A percentile compares a stretch with the other conserved stretches of the same genome.
Evolutionary conservation across 2,329 filamentous ascomycete genomes (phyloP).

Genomic region (Ophiostoma perfectum): DNA sequence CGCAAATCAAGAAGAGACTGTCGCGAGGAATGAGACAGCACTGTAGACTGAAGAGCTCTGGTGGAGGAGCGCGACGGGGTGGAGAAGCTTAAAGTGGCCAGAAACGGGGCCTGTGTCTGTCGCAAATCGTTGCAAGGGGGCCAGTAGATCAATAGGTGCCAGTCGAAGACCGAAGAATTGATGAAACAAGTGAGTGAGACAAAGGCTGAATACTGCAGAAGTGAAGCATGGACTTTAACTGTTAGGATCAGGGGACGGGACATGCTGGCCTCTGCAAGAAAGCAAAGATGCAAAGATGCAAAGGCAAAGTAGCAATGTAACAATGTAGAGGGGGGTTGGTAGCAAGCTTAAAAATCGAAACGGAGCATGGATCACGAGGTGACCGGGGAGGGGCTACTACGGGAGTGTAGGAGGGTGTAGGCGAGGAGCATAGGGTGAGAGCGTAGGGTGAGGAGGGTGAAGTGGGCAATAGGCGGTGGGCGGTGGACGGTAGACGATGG

Average conservation of each 20-base stretch:
- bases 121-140: not conserved
- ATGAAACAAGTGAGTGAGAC: not conserved
- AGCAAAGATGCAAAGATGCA: too few relatives aligned
- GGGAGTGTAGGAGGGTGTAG: not conserved
- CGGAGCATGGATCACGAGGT: slow-evolving; percentile 6
- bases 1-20: not conserved
- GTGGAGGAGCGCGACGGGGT: slow-evolving; percentile 6
- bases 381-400: not conserved
- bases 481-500: too few relatives aligned
- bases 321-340: not conserved
- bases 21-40: slow-evolving; percentile 7
- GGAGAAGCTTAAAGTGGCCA: slow-evolving; percentile 2
- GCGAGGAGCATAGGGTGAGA: too few relatives aligned
- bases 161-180: not conserved
- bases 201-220: not conserved
- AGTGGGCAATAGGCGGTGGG: too few relatives aligned
- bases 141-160: not conserved
- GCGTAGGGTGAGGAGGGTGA: too few relatives aligned
- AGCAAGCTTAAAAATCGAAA: not conserved
- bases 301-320: not conserved
- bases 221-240: not conserved
- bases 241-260: not conserved
- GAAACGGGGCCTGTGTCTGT: not conserved
- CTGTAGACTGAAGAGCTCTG: not conserved
- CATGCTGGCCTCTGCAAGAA: not conserved